Base-by-base conservation (phyloP, 2,329 filamentous ascomycete genomes). In the Monosporascus sp. region DNA sequence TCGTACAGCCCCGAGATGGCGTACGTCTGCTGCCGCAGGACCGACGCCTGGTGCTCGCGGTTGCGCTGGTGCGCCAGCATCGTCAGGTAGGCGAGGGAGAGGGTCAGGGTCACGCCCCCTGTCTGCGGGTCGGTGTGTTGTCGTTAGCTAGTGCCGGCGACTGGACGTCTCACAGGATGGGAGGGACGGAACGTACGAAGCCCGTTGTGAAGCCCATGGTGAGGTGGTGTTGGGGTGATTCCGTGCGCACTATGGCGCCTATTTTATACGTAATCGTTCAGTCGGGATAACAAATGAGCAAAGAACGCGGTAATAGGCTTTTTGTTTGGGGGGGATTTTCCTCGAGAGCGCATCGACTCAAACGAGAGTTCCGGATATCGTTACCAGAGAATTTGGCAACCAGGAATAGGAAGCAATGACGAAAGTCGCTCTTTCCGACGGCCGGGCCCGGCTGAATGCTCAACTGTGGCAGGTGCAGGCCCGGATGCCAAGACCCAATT, bases 101-200 rank as follows among this genome's bases (percentile, higher is more conserved):
- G 82, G 48, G 88, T 91, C 56, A 93, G 76, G 59, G 88, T 87
- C 52, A 90, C 82, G 60, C 89, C 88, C 65, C 88, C 86, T 59
- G 87, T 83, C 88, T 92, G 60, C 18, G 15, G 41, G 11, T 38
- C 26, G 5, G 18, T 17, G 37, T 41, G 22, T 18, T 44, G 31
- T 31, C 37, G 14, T 48, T 8, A 49, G 28, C 20, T 51, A 50
- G 35, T 41, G 31, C 31, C 31, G 31, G 31, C 31, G 31, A 14
- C 9, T 14, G 45, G 31, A 48, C 14, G 37, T 45, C 22, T 1
- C 47, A 41, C 35, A 18, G 9, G 24, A n/a, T 11, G 37, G 37
- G 20, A 18, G 44, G 17, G 26, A 35, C 41, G 26, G 49, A 50
- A 75, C 86, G 59, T 79, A 91, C 88, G 69, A 91, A 88, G 62